These are phyloP conservation scores for Colletotrichum trifolii DNA, from an alignment of 2,329 filamentous ascomycete genomes.

Conservation along the genomic window DNA sequence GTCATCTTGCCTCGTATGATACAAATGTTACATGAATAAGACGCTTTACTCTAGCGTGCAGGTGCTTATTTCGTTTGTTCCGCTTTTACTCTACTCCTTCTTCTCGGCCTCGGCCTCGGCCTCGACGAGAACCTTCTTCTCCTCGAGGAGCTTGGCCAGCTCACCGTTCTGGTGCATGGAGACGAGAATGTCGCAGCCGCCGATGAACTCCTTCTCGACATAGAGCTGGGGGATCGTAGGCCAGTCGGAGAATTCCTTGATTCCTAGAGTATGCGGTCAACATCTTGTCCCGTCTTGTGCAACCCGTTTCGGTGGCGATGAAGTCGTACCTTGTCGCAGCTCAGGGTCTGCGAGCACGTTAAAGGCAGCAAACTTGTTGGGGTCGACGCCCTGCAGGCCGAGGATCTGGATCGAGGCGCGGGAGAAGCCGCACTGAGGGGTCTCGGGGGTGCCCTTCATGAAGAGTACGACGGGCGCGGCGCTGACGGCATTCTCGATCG, in stretches of 20 bases:
- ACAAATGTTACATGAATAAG: constrained; percentile 32
- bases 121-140: constrained; percentile 84
- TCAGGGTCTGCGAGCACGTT: constrained; percentile 95
- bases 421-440: constrained; percentile 96
- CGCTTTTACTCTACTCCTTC: constrained; percentile 43
- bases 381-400: constrained; percentile 93
- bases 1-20: constrained; percentile 25
- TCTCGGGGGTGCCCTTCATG: constrained; percentile 99
- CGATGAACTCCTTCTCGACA: constrained; percentile 93
- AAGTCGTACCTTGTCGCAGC: constrained; percentile 76
- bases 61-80: neutral
- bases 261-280: constrained; percentile 66
- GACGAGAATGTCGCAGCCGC: constrained; percentile 96
- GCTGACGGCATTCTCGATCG: constrained; percentile 89
- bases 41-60: constrained; percentile 7
- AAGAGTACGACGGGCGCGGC: constrained; percentile 95
- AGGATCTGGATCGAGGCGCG: constrained; percentile 94
- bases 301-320: neutral
- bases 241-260: constrained; percentile 99
- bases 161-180: constrained; percentile 98
- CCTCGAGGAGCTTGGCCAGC: constrained; percentile 88
- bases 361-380: constrained; percentile 95
- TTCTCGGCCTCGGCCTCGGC: constrained; percentile 57
- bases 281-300: neutral
- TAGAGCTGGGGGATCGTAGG: constrained; percentile 98